These are phyloP conservation scores for Calonectria pauciramosa DNA, from an alignment of 2,329 filamentous ascomycete species.

Conservation along the genomic window DNA sequence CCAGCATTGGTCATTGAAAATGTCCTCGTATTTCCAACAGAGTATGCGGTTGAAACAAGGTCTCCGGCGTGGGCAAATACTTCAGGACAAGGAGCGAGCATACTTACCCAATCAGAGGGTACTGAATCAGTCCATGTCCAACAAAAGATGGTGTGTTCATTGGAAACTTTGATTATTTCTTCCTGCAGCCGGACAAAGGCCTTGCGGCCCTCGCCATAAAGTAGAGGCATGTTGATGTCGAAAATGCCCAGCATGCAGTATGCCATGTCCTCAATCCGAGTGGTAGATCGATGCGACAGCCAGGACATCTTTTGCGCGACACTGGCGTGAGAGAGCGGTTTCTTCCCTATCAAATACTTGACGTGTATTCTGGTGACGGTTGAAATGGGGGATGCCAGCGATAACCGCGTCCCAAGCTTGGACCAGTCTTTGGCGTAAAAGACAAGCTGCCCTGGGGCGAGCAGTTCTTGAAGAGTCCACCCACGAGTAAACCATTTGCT, in stretches of 20 bases:
- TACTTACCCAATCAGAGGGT: not conserved
- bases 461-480: constrained; percentile 7
- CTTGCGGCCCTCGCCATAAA: constrained; percentile 43
- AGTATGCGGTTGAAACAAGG: not conserved
- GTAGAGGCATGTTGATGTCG: constrained; percentile 48
- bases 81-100: not conserved
- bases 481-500: constrained; percentile 10
- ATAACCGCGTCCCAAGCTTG: not conserved
- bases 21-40: not conserved
- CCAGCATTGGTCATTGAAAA: not conserved
- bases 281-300: constrained; percentile 29
- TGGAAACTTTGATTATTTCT: constrained; percentile 39
- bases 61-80: not conserved
- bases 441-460: not conserved
- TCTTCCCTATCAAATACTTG: not conserved
- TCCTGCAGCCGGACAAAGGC: constrained; percentile 49
- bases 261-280: constrained; percentile 43
- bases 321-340: not conserved
- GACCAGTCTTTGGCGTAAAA: not conserved
- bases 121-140: not conserved
- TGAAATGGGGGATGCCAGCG: not conserved
- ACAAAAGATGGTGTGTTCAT: not conserved
- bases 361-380: not conserved
- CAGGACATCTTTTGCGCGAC: not conserved
- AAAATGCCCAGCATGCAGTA: constrained; percentile 51